Percentiles rank a stretch among this genome's conserved stretches.
Conservation (phyloP, 768 basidiomycete species). For the Pleurotus salmoneostramineus region DNA sequence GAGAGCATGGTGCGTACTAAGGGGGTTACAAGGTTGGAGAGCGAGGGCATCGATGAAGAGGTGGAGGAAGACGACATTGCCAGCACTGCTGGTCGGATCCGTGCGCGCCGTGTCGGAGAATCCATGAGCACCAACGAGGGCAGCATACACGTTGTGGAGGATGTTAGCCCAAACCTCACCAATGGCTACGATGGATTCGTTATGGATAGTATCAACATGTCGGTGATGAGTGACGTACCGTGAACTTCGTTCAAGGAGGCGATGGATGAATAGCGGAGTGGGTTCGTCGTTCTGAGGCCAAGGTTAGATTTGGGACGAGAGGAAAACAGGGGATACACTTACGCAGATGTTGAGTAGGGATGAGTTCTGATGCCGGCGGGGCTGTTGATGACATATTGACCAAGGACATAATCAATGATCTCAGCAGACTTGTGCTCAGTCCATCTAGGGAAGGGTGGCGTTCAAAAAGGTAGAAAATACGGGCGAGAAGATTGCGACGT, state of each 20-base stretch:
- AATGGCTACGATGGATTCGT: not conserved
- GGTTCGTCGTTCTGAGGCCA: conserved; percentile 30
- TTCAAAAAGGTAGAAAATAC: not conserved
- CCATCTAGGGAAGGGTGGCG: conserved; percentile 24
- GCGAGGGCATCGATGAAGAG: conserved; percentile 31
- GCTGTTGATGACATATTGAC: conserved; percentile 50
- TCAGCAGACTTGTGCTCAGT: conserved; percentile 36
- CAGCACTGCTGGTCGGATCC: conserved; percentile 13
- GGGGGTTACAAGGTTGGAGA: conserved; percentile 28
- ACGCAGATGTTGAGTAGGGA: conserved; percentile 53
- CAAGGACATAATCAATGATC: conserved; percentile 38
- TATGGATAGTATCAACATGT: not conserved
- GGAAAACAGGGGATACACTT: conserved; percentile 13
- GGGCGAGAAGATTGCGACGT: conserved; percentile 9
- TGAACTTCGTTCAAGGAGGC: conserved; percentile 39
- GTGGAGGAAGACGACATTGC: conserved; percentile 31
- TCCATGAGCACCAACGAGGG: conserved; percentile 4
- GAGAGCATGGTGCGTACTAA: conserved; percentile 6
- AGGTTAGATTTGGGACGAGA: not conserved
- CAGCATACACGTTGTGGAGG: conserved; percentile 2
- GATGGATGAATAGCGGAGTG: conserved; percentile 38
- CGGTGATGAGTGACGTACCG: conserved; percentile 21
- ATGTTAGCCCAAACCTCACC: conserved; percentile 8
- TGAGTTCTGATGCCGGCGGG: conserved; percentile 50
- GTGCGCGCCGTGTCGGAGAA: conserved; percentile 1